Conservation (phyloP, 345 rosid genomes). For the Sapria himalayana region DNA sequence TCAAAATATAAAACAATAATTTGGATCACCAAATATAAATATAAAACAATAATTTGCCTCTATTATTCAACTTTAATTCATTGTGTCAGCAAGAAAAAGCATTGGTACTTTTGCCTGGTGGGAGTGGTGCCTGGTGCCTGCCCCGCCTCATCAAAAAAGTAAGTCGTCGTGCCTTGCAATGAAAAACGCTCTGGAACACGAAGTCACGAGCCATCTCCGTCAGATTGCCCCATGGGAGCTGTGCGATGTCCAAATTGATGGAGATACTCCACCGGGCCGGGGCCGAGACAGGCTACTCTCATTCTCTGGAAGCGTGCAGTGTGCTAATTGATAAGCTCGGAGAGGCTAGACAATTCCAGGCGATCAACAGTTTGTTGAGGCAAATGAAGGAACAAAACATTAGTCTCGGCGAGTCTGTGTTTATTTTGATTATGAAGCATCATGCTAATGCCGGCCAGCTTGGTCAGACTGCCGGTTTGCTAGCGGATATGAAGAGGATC, state of each 20-base stretch:
- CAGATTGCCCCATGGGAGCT: constrained; percentile 11
- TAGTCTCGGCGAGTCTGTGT: constrained; percentile 42
- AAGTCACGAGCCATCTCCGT: too few relatives aligned
- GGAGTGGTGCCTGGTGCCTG: too few relatives aligned
- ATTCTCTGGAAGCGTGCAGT: constrained; percentile 41
- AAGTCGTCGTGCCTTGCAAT: too few relatives aligned
- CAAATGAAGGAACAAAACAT: constrained; percentile 66
- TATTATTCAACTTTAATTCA: too few relatives aligned
- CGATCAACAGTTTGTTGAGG: constrained; percentile 35
- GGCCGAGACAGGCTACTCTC: constrained; percentile 44
- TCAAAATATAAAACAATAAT: too few relatives aligned
- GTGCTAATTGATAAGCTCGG: constrained; percentile 56
- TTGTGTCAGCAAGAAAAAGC: too few relatives aligned
- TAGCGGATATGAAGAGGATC: constrained; percentile 48
- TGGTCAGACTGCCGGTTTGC: constrained; percentile 63
- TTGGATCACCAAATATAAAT: too few relatives aligned
- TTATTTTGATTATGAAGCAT: constrained; percentile 54
- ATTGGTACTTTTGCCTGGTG: too few relatives aligned
- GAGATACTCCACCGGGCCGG: constrained; percentile 45
- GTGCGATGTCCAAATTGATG: constrained; percentile 26
- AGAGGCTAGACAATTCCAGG: constrained; percentile 30
- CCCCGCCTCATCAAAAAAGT: too few relatives aligned
- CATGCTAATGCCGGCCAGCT: constrained; percentile 43
- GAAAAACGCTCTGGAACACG: too few relatives aligned
- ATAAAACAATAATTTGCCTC: too few relatives aligned